Evolutionary conservation across 2,329 filamentous ascomycete species (phyloP).

Genomic region (Xylaria hypoxylon): DNA sequence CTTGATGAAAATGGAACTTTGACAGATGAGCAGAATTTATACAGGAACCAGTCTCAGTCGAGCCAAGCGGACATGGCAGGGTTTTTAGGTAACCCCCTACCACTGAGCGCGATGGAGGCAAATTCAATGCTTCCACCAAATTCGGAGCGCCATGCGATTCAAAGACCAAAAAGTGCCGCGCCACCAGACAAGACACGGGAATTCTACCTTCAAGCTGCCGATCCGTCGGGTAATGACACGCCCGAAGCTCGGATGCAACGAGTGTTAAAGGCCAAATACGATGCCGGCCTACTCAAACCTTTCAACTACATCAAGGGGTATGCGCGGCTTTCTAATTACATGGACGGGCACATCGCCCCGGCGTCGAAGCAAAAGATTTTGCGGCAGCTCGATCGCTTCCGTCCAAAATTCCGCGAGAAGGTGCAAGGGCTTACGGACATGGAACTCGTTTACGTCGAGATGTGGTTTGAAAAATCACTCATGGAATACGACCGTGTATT

Average conservation of each 20-base stretch:
- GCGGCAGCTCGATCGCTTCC: conserved; percentile 89
- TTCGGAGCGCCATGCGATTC: conserved; percentile 65
- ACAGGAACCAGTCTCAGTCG: conserved; percentile 53
- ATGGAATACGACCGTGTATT: conserved; percentile 99
- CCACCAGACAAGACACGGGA: conserved; percentile 80
- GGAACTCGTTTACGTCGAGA: conserved; percentile 93
- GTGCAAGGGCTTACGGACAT: conserved; percentile 93
- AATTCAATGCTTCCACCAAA: conserved; percentile 63
- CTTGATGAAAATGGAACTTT: conserved; percentile 84
- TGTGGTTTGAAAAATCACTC: conserved; percentile 97
- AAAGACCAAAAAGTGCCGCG: conserved; percentile 70
- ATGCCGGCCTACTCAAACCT: conserved; percentile 91
- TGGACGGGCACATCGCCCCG: conserved; percentile 87
- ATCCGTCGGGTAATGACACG: conserved; percentile 85
- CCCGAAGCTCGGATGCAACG: conserved; percentile 97
- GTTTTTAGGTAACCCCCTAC: conserved; percentile 55
- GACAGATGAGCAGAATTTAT: conserved; percentile 70
- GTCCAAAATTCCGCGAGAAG: conserved; percentile 95
- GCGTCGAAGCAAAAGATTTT: conserved; percentile 90
- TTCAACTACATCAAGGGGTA: conserved; percentile 99
- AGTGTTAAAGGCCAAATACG: conserved; percentile 93
- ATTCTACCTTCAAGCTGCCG: conserved; percentile 96
- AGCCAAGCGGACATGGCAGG: conserved; percentile 61
- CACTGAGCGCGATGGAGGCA: conserved; percentile 53
- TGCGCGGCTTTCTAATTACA: conserved; percentile 86